These are phyloP conservation scores for Pyricularia grisea DNA, from an alignment of 2,329 filamentous ascomycete species.

Conservation along the genomic window DNA sequence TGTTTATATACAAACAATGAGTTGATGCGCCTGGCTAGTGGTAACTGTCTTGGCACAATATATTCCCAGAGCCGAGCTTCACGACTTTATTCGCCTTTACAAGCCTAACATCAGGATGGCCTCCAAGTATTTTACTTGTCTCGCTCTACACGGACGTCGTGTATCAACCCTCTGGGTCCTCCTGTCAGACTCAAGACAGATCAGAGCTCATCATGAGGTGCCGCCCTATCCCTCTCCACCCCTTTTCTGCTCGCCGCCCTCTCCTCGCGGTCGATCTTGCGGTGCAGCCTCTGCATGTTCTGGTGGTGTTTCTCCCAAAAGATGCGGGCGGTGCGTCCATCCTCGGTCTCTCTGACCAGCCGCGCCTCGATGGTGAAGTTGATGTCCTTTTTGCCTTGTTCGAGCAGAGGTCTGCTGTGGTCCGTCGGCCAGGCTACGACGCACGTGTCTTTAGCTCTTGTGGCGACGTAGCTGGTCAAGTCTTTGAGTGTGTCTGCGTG, in stretches of 20 bases:
- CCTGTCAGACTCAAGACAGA: background rate
- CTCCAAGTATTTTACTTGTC: too few relatives aligned
- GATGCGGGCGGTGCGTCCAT: slow-evolving; percentile 15
- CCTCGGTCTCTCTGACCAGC: slow-evolving; percentile 11
- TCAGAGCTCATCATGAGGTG: slow-evolving; percentile 15
- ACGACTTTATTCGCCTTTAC: too few relatives aligned
- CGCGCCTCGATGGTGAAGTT: slow-evolving; percentile 17
- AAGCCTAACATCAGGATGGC: too few relatives aligned
- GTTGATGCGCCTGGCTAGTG: too few relatives aligned
- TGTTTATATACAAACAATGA: too few relatives aligned
- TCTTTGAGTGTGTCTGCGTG: slow-evolving; percentile 5
- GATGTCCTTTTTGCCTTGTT: slow-evolving; percentile 11
- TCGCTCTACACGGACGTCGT: background rate
- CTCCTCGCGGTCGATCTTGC: slow-evolving; percentile 14
- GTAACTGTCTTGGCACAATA: too few relatives aligned
- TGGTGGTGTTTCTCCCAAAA: slow-evolving; percentile 20
- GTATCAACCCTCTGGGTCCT: background rate
- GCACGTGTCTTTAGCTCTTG: slow-evolving; percentile 12
- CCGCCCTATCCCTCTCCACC: slow-evolving; percentile 8
- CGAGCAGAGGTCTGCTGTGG: slow-evolving; percentile 13
- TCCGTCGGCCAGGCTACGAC: slow-evolving; percentile 18
- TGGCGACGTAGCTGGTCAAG: slow-evolving; percentile 13
- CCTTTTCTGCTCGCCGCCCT: slow-evolving; percentile 12
- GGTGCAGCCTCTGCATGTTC: slow-evolving; percentile 14
- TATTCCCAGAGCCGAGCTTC: too few relatives aligned